Evolutionary conservation across 306 rosid species (phyloP).

Genomic region (Inga leiocalycina): DNA sequence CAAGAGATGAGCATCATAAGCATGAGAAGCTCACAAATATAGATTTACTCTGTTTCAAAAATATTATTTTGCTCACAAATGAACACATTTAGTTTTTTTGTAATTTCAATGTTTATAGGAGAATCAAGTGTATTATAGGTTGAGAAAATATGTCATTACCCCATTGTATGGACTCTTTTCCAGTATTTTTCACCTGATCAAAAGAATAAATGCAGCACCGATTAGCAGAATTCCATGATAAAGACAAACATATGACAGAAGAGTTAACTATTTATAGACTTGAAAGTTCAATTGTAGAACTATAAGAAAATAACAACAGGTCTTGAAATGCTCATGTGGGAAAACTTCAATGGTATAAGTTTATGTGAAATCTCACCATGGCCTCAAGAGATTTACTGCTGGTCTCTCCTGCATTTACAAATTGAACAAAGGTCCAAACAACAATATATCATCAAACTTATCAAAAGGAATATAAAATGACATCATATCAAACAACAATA

Average conservation of each 20-base stretch:
- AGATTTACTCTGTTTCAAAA: conserved; percentile 1
- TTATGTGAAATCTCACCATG: conserved; percentile 57
- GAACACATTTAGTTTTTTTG: not conserved
- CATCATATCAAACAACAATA: not conserved
- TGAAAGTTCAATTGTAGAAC: conserved; percentile 2
- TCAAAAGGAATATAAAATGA: not conserved
- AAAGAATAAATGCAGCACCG: not conserved
- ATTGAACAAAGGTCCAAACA: not conserved
- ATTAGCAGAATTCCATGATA: not conserved
- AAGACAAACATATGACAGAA: not conserved
- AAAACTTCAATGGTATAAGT: not conserved
- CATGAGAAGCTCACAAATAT: not conserved
- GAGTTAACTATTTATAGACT: not conserved
- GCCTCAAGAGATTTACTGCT: conserved; percentile 77
- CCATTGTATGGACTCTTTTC: conserved; percentile 90
- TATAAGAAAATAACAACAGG: not conserved
- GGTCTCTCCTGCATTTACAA: conserved; percentile 67
- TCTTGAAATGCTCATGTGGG: not conserved
- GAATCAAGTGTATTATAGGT: not conserved
- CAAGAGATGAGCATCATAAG: not conserved
- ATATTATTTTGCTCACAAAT: not conserved
- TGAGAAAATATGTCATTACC: conserved; percentile 45
- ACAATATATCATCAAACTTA: not conserved
- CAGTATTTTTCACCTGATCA: conserved; percentile 74
- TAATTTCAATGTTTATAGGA: not conserved